These are phyloP conservation scores for Cordyceps farinosa DNA, from an alignment of 2,329 filamentous ascomycete genomes.

Conservation along the genomic window DNA sequence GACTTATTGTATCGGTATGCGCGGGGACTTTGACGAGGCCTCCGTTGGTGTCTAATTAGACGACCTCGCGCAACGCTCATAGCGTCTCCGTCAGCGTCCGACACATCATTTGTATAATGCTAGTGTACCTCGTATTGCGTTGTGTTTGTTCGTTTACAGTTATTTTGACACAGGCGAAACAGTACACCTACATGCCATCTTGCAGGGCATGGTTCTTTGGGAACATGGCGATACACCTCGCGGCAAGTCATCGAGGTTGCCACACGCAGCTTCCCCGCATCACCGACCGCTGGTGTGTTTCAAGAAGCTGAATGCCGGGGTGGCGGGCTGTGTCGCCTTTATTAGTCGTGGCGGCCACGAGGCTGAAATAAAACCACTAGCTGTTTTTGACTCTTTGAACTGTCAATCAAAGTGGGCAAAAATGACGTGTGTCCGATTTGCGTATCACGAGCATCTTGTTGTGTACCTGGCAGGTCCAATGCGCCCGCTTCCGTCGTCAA, in stretches of 20 bases:
- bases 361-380: constrained; percentile 1
- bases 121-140: too few species aligned
- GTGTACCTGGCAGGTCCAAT: not conserved
- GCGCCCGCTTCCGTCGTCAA: not conserved
- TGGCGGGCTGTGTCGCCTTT: constrained; percentile 1
- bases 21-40: not conserved
- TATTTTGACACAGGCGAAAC: not conserved
- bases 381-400: not conserved
- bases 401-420: not conserved
- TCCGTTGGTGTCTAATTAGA: not conserved
- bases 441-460: not conserved
- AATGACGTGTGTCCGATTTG: not conserved
- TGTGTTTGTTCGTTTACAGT: not conserved
- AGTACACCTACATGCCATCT: not conserved
- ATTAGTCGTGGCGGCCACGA: not conserved
- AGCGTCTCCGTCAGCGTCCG: not conserved
- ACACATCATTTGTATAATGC: not conserved
- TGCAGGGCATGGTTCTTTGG: not conserved
- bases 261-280: constrained; percentile 1
- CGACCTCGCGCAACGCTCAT: not conserved
- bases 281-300: constrained; percentile 1
- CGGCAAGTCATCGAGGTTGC: not conserved
- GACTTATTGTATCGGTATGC: not conserved
- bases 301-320: constrained; percentile 6
- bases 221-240: not conserved